Base-by-base conservation (phyloP, 257 asterid genomes). In the Solanum virginianum region DNA sequence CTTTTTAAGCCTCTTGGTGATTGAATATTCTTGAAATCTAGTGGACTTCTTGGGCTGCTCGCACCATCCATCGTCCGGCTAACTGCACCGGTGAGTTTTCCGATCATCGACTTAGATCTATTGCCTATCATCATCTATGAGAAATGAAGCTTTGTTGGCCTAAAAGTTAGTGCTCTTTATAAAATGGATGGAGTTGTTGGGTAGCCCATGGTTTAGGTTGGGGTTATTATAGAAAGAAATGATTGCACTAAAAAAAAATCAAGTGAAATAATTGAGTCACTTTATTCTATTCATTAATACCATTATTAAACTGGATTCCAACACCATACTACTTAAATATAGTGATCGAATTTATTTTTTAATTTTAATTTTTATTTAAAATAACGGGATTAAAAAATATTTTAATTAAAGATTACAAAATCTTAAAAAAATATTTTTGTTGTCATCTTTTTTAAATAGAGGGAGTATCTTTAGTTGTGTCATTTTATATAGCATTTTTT, bases 91-190 rank as follows among this genome's bases (percentile, higher is more conserved):
- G 95, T 77, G 36, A 93, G 88, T 39, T 90, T 90, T 57, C 90
- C 94, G 85, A 93, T 85, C 89, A 92, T 89, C 82, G 94, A 97
- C 36, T 85, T 90, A 13, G 95, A 87, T 47, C 91, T 88, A 32
- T 91, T 92, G n/a, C 95, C 90, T 36, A 95, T 60, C 98, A 95
- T 94, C 88, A 75, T 84, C 49, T 36, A 12, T n/a, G 45, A 22
- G 84, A 77, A 77, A 77, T 77, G 63, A 54, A 24, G 63, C 2
- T 77, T 14, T 6, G 13, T 54, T 68, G 8, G 59, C 81, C 77
- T 83, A 32, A 69, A 84, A 70, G 60, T 43, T 55, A 0, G 68
- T 17, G 81, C 36, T 55, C 20, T 68, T 26, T 15, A 83, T 75
- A 80, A 83, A 45, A 82, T 17, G n/a, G 70, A 83, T 83, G 81